Base-by-base conservation (phyloP, 1,284 basidiomycete species). In the Ganoderma resinaceum region DNA sequence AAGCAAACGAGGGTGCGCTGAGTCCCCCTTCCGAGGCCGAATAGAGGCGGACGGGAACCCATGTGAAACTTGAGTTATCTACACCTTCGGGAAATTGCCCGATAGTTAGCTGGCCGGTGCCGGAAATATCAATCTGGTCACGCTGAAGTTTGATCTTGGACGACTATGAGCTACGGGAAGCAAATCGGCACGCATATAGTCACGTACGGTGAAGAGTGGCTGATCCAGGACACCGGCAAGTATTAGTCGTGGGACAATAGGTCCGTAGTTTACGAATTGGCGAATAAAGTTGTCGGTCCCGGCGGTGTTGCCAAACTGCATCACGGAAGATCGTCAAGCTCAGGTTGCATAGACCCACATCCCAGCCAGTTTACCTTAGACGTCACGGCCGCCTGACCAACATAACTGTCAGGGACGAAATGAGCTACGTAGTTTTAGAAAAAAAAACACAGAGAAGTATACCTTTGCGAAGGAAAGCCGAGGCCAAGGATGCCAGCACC, bases 161-260 rank as follows among this genome's bases (percentile, higher is more conserved):
- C 14, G 23, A 16, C 2, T 2, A 29, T 5, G 20, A 20, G 23
- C 5, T 4, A 33, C 66, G 53, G 62, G 29, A 35, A 18, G 6
- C 11, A 8, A 31, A 14, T 18, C n/a, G n/a, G 11, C n/a, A 4
- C 4, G 52, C 37, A 40, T 20, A 26, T 33, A 52, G 12, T 37
- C n/a, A 70, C 78, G 16, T 70, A 80, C 79, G 1, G 80, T 53
- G 69, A 86, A 86, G 79, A 87, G 82, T 2, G 86, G 85, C 63
- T 79, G 74, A 53, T 83, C 80, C 37, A 87, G 76, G 46, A 80
- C 74, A 26, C 80, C 81, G 9, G 82, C 80, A 75, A 81, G 77
- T 5, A 81, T 78, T 52, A 88, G 78, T 20, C 86, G 81, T 16
- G 85, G 77, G 1, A 87, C 71, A 16, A 87, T 69, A 6, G 86